Evolutionary conservation across 2,329 filamentous ascomycete species (phyloP).

Genomic region (Fusarium austroafricanum): DNA sequence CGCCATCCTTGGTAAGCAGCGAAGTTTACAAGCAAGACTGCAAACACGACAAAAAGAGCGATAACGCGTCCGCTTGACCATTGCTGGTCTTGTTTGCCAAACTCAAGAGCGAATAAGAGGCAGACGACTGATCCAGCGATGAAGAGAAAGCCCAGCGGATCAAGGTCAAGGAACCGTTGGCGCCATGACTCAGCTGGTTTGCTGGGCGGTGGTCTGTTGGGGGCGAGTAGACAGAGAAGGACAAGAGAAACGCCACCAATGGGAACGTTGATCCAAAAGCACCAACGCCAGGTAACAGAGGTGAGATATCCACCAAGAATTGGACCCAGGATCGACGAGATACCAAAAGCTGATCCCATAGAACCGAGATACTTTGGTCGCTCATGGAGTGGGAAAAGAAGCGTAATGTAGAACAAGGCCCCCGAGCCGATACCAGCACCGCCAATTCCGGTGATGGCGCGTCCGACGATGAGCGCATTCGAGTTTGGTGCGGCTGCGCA

Average conservation of each 20-base stretch:
- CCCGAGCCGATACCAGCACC: slow-evolving; percentile 29
- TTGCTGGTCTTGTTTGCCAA: slow-evolving; percentile 2
- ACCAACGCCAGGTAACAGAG: slow-evolving; percentile 27
- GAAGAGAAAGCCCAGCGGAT: slow-evolving; percentile 11
- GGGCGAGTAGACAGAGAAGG: slow-evolving; percentile 2
- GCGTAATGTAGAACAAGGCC: slow-evolving; percentile 13
- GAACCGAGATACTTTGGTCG: slow-evolving; percentile 23
- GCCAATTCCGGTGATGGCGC: slow-evolving; percentile 24
- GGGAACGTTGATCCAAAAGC: slow-evolving; percentile 33
- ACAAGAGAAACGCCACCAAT: slow-evolving; percentile 17
- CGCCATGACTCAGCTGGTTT: slow-evolving; percentile 9
- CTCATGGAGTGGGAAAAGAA: slow-evolving; percentile 9
- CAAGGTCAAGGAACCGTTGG: slow-evolving; percentile 17
- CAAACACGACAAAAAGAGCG: slow-evolving; percentile 20
- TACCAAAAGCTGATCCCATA: background rate
- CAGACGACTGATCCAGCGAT: slow-evolving; percentile 16
- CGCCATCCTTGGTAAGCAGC: slow-evolving; percentile 15
- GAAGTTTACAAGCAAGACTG: background rate
- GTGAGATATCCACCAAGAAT: slow-evolving; percentile 29
- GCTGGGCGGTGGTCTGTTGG: background rate
- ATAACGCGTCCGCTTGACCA: slow-evolving; percentile 5
- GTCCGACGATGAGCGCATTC: slow-evolving; percentile 14
- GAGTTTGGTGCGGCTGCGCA: slow-evolving; percentile 25
- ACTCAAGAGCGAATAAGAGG: slow-evolving; percentile 22
- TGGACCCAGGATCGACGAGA: slow-evolving; percentile 14